These are phyloP conservation scores for Leersia perrieri DNA, from an alignment of 176 grass and related monocot species.

Conservation along the genomic window DNA sequence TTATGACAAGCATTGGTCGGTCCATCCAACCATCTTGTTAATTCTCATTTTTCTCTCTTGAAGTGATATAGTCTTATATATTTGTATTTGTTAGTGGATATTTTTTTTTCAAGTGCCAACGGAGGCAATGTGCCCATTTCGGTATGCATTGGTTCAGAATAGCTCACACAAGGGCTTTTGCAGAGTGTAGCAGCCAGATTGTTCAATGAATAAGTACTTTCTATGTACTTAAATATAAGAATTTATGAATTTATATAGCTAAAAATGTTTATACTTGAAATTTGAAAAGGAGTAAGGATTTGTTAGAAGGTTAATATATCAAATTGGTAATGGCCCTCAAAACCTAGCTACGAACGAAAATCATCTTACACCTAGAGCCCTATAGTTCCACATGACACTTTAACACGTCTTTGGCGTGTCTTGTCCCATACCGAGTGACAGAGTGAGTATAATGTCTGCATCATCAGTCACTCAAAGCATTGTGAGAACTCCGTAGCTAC, in stretches of 20 bases:
- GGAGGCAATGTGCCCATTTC: neutral
- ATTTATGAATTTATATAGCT: too few relatives aligned
- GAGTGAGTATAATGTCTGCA: neutral
- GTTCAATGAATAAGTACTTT: neutral
- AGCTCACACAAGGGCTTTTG: neutral
- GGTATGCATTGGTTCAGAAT: neutral
- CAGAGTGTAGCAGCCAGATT: neutral
- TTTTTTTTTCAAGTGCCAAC: too few relatives aligned
- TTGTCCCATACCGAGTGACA: neutral
- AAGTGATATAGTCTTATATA: neutral
- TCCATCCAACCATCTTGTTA: neutral
- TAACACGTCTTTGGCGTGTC: neutral
- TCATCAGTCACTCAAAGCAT: neutral
- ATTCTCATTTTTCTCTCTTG: neutral
- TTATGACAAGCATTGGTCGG: neutral
- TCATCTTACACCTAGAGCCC: neutral
- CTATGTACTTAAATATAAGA: too few relatives aligned
- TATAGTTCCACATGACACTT: neutral
- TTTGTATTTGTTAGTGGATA: neutral
- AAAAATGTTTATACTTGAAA: too few relatives aligned
- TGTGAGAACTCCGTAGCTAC: neutral
- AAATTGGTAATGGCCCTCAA: neutral
- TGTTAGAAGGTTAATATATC: neutral
- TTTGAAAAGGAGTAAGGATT: too few relatives aligned
- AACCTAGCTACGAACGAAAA: neutral